Base-by-base conservation (phyloP, 1,139 yeast species). In the Pneumocystis oryctolagi region DNA sequence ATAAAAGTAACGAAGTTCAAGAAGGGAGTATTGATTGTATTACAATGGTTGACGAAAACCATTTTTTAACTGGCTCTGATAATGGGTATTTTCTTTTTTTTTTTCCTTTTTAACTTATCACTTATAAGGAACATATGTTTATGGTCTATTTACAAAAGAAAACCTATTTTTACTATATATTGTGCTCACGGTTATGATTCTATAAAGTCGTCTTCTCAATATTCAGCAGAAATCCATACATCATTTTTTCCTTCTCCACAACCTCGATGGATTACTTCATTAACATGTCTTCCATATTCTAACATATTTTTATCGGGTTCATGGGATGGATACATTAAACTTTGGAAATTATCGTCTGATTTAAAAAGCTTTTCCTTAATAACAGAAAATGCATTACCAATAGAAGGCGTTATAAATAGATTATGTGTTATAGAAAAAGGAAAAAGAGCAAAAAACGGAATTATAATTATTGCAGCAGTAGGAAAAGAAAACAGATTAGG, bases 11-110 rank as follows among this genome's bases (percentile, higher is more conserved):
- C 32, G 62, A 53, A 4, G 73, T 73, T 59, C 74, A 83, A 61
- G 97, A 92, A 73, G 98, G 98, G 14, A 84, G 94, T 66, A 84
- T 90, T 65, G 98, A 92, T 69, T 87, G 88, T 69, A 94, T 90
- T 42, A 78, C 87, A 5, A 89, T 90, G 97, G 75, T 87, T 64
- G 98, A 92, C 74, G 96, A 90, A 73, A 82, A 90, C 35, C 89
- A 87, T 73, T 92, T 92, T 71, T 84, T 92, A 60, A 89, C 97
- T 4, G 97, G 98, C 1, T 84, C 95, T 20, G 98, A 94, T 73
- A 92, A 90, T 71, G 98, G 98, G 59, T 87, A 83, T 71, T 76
- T 42, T 8, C 16, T 20, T 47, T 47, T 20, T 56, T 35, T 30
- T 57, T 35, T 57, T 57, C 30, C 9, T 9, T 12, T 6, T n/a